Conservation (phyloP, 345 rosid genomes). For the Salix exigua region DNA sequence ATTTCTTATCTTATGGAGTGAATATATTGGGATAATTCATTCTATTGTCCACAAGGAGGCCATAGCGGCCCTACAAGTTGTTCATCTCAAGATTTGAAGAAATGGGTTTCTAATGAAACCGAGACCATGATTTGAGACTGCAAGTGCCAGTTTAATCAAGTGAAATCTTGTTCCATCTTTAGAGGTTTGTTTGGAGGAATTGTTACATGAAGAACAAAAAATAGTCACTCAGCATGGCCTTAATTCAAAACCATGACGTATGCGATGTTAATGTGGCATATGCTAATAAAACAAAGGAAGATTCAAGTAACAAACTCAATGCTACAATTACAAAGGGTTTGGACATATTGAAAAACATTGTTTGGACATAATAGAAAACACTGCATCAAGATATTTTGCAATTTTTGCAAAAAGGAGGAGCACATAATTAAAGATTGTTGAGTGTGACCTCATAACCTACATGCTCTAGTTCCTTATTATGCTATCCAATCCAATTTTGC, state of each 20-base stretch:
- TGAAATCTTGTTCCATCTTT: too few species aligned
- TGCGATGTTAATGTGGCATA: slow-evolving; percentile 3
- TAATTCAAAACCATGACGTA: not conserved
- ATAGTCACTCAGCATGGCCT: too few species aligned
- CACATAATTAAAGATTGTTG: not conserved
- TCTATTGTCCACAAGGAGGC: too few species aligned
- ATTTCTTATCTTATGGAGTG: too few species aligned
- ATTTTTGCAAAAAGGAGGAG: not conserved
- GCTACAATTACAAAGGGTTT: not conserved
- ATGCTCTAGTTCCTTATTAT: not conserved
- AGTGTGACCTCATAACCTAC: not conserved
- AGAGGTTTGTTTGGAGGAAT: too few species aligned
- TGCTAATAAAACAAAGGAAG: not conserved
- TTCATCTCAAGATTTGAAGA: too few species aligned
- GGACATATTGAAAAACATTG: not conserved
- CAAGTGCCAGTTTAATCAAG: too few species aligned
- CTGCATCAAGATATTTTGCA: not conserved
- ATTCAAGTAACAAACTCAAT: not conserved
- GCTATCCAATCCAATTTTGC: not conserved
- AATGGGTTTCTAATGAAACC: too few species aligned
- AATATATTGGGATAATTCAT: too few species aligned
- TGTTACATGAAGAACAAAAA: too few species aligned
- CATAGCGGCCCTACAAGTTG: too few species aligned
- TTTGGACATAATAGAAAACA: not conserved
- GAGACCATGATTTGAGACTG: too few species aligned